Evolutionary conservation across 306 rosid genomes (phyloP).

Genomic region (Acacia acuminata): DNA sequence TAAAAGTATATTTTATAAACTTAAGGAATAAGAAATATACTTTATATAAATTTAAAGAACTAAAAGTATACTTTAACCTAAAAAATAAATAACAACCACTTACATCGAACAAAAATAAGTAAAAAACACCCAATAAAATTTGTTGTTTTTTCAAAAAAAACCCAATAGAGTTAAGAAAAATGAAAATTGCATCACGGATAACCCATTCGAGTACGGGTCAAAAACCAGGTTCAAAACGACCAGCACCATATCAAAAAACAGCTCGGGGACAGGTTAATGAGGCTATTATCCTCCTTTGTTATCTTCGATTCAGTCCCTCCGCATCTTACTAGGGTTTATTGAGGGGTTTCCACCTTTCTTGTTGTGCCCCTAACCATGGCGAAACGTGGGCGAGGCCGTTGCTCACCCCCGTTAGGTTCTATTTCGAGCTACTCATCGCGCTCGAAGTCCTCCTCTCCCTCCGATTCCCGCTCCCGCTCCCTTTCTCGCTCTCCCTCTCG

Average conservation of each 20-base stretch:
- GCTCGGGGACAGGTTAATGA: neutral
- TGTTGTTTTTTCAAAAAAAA: too few species aligned
- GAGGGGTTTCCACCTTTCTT: slow-evolving; percentile 52
- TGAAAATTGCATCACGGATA: neutral
- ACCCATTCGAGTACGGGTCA: neutral
- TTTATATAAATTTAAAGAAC: too few species aligned
- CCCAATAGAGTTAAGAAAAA: too few species aligned
- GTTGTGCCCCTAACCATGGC: slow-evolving; percentile 58
- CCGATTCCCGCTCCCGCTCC: slow-evolving; percentile 60
- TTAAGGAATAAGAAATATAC: too few species aligned
- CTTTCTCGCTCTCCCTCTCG: slow-evolving; percentile 59
- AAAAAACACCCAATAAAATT: too few species aligned
- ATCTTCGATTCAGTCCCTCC: neutral
- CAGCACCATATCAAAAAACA: neutral
- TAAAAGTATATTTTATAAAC: too few species aligned
- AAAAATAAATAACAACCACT: too few species aligned
- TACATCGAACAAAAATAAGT: too few species aligned
- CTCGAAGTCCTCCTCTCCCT: slow-evolving; percentile 58
- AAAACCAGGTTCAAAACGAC: neutral
- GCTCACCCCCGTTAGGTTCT: slow-evolving; percentile 83
- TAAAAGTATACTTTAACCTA: too few species aligned
- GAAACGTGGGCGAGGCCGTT: slow-evolving; percentile 89
- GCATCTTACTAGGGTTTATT: slow-evolving; percentile 54
- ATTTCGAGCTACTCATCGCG: slow-evolving; percentile 72
- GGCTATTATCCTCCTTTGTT: neutral